Base-by-base conservation (phyloP, 306 rosid species). In the Prunus mongolica region DNA sequence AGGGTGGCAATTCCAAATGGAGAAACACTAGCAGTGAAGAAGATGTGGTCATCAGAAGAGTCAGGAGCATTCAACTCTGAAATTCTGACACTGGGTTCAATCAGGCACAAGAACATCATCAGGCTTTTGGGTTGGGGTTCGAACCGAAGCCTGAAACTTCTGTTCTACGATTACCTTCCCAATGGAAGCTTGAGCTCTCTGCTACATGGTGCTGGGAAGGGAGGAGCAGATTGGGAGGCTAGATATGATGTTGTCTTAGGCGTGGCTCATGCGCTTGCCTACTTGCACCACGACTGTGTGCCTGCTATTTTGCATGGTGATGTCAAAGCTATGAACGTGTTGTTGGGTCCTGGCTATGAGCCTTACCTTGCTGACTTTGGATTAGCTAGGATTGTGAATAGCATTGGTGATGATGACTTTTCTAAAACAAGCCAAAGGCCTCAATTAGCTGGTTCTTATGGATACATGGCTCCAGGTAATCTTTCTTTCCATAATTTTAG, bases 381-480 rank as follows among this genome's bases (percentile, higher is more conserved):
- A 49, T 64, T 86, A 63, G 90, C 97, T 45, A 82, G 83, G 78
- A 80, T 82, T 60, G 81, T 81, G 22, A 63, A 67, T 65, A 74
- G 66, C 69, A 83, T 67, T 47, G 82, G 63, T 18, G 90, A 74
- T 45, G 71, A 52, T 65, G 62, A 47, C 38, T 7, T 69, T 46
- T 69, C 82, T 71, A 84, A 82, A 66, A 80, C 82, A 58, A 67
- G 69, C 76, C 89, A 81, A 45, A 88, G 78, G 78, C 89, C 91
- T 81, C 85, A 84, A 50, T 80, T 90, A 65, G 89, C 87, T 47
- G 92, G 92, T 70, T 93, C 98, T 58, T 86, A 88, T 51, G 98
- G 97, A 77, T 91, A 93, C 89, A 91, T 91, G 96, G 98, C 96
- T 78, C 96, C 97, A 2, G 98, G 98, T 93, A 89, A 41, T 62